Base-by-base conservation (phyloP, 139 green algal species). In the Chlorella sp. region DNA sequence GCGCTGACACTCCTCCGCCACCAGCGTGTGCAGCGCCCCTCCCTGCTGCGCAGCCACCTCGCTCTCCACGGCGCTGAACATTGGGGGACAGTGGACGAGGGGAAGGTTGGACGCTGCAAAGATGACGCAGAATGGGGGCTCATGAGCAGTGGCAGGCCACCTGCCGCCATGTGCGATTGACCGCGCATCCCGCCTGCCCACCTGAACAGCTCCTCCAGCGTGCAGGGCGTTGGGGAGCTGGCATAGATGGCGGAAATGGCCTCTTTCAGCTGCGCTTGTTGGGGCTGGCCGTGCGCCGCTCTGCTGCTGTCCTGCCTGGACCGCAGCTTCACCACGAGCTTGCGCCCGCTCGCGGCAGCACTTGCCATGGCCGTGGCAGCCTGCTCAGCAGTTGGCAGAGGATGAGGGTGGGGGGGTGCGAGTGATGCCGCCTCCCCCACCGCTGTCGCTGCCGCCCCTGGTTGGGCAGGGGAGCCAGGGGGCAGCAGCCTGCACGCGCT, bases 121-220 rank as follows among this genome's bases (percentile, higher is more conserved):
- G n/a, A n/a, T n/a, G n/a, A n/a, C n/a, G n/a, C n/a, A n/a, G n/a
- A n/a, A n/a, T n/a, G n/a, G n/a, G n/a, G n/a, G n/a, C n/a, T n/a
- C n/a, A n/a, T n/a, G n/a, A n/a, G n/a, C n/a, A n/a, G n/a, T n/a
- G n/a, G n/a, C n/a, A n/a, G n/a, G n/a, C n/a, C n/a, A n/a, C n/a
- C n/a, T n/a, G n/a, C n/a, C n/a, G n/a, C n/a, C n/a, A n/a, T n/a
- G n/a, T n/a, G n/a, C n/a, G n/a, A n/a, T n/a, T 51, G 44, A 51
- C 44, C 44, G 9, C 44, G 44, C 44, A 16, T 6, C 44, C 9
- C 44, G 44, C 44, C 7, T 51, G 9, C 70, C 3, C 23, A 78
- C 70, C 70, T 73, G 60, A 82, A 82, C 21, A 82, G 60, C 60
- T 72, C 76, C 60, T 82, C 76, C 4, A 82, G 60, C 20, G 55